Conservation (phyloP, 768 basidiomycete genomes). For the Mycena galericulata region DNA sequence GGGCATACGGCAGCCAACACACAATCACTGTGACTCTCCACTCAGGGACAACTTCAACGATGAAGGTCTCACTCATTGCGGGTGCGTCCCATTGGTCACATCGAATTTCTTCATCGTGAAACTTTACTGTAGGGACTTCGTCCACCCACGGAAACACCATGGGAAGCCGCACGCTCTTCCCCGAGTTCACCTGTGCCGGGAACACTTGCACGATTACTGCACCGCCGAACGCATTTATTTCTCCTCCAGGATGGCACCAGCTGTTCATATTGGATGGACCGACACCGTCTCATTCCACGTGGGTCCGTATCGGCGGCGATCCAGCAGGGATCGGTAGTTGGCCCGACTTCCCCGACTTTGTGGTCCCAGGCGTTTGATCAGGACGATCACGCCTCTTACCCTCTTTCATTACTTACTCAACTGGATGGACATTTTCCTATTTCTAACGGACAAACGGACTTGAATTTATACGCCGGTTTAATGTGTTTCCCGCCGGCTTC, state of each 20-base stretch:
- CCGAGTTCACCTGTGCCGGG: conserved; percentile 75
- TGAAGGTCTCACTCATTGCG: conserved; percentile 75
- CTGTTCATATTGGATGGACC: conserved; percentile 83
- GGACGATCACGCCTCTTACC: neutral
- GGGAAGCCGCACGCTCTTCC: conserved; percentile 80
- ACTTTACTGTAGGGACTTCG: conserved; percentile 78
- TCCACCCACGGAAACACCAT: conserved; percentile 85
- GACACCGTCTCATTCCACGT: conserved; percentile 79
- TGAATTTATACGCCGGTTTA: neutral
- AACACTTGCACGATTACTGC: conserved; percentile 82
- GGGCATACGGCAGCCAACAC: conserved; percentile 68
- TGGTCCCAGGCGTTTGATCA: conserved; percentile 66
- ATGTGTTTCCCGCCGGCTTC: neutral
- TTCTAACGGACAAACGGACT: conserved; percentile 9
- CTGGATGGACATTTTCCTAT: conserved; percentile 2
- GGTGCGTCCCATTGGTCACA: conserved; percentile 52
- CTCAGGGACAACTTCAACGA: conserved; percentile 54
- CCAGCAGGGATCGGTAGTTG: conserved; percentile 77
- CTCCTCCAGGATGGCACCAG: conserved; percentile 84
- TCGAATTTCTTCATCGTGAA: conserved; percentile 21
- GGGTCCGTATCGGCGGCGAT: conserved; percentile 86
- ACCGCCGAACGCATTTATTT: conserved; percentile 75
- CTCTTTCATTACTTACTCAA: neutral
- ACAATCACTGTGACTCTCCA: conserved; percentile 61
- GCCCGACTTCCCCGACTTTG: conserved; percentile 79